Conservation (phyloP, 2,329 filamentous ascomycete genomes). For the Bertia moriformis region DNA sequence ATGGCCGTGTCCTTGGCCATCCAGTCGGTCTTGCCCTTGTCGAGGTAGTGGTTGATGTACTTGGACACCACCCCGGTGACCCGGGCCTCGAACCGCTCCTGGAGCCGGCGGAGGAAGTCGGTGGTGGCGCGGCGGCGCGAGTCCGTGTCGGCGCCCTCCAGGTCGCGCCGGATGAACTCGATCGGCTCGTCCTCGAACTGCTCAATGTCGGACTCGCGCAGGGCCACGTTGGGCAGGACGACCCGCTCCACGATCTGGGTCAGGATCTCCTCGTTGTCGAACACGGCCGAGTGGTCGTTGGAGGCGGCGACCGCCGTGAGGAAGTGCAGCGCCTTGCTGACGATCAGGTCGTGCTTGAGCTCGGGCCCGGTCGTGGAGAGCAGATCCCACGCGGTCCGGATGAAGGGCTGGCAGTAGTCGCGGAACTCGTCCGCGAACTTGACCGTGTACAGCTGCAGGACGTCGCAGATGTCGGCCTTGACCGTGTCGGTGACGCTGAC, state of each 20-base stretch:
- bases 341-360: slow-evolving; percentile 84
- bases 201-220: slow-evolving; percentile 87
- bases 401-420: slow-evolving; percentile 66
- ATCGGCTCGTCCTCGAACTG: slow-evolving; percentile 98
- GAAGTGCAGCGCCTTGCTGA: slow-evolving; percentile 89
- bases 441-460: slow-evolving; percentile 74
- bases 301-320: slow-evolving; percentile 76
- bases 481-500: slow-evolving; percentile 71
- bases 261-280: slow-evolving; percentile 69
- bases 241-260: slow-evolving; percentile 90
- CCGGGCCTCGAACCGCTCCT: slow-evolving; percentile 72
- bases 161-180: slow-evolving; percentile 86
- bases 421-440: slow-evolving; percentile 95
- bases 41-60: slow-evolving; percentile 77
- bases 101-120: slow-evolving; percentile 78
- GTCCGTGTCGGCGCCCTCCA: slow-evolving; percentile 92
- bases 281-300: slow-evolving; percentile 63
- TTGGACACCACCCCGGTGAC: slow-evolving; percentile 74
- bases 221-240: slow-evolving; percentile 77
- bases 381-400: slow-evolving; percentile 79
- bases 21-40: slow-evolving; percentile 77
- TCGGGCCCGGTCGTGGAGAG: slow-evolving; percentile 74
- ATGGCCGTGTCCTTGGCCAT: slow-evolving; percentile 97
- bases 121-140: slow-evolving; percentile 84
- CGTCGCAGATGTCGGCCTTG: slow-evolving; percentile 87